Base-by-base conservation (phyloP, 225 moss, liverwort and hornwort species). In the Polytrichum formosum region DNA sequence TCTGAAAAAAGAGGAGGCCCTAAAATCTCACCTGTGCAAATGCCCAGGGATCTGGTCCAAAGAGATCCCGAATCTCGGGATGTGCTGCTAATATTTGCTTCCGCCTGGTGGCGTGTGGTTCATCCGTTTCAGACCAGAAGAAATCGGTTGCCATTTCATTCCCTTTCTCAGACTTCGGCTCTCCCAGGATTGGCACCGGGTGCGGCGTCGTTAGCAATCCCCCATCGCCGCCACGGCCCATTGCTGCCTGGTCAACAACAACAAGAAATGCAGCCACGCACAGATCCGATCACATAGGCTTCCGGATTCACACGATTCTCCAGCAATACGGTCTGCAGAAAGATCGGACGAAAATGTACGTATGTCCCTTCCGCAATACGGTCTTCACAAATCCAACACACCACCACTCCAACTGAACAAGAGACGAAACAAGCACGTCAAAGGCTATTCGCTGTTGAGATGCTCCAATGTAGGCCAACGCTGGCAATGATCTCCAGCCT, bases 61-160 rank as follows among this genome's bases (percentile, higher is more conserved):
- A 98, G 8, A 98, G 84, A 62, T 90, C 77, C 30, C 94, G 91
- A 70, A 98, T 91, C 74, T 98, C 94, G 13, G 98, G 98, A 70
- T 98, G 92, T 65, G 81, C 87, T 18, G 91, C 92, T 67, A 98
- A 69, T 64, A 98, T 98, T 71, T 84, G 81, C 73, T 79, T 86
- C 74, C 98, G 81, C 17, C 98, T 89, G 9, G 85, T 81, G 18
- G 92, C 94, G 66, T 98, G 98, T 18, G 98, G 98, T 71, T 98
- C 98, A 26, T 94, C 98, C 2, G 82, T 91, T 82, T 94, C 91
- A 3, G 87, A 80, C 98, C 98, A 94, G 61, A 73, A 81, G 56
- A 94, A 98, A 68, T 98, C 98, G 28, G 79, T 79, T 8, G 87
- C 88, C 96, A 90, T 91, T 25, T 21, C 31, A 1, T 53, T 27